Evolutionary conservation across 495 filamentous ascomycete species (phyloP).

Genomic region (Penicillium angulare): DNA sequence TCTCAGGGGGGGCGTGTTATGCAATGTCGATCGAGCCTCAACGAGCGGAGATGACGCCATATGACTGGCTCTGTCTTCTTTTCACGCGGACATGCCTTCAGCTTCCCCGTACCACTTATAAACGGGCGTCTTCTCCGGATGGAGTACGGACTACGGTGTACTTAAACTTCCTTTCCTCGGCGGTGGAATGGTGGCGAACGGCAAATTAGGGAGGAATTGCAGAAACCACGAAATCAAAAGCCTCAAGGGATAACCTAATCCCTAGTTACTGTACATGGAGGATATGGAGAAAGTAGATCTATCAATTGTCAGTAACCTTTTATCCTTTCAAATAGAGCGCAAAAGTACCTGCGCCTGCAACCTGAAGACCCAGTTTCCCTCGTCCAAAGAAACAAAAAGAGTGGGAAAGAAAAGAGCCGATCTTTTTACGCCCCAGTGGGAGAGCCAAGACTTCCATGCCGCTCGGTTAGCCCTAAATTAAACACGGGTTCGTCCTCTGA

Average conservation of each 20-base stretch:
- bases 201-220: no score
- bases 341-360: not conserved
- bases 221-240: not conserved
- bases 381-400: not conserved
- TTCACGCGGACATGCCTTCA: conserved; percentile 7
- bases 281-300: no score
- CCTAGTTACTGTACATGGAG: not conserved
- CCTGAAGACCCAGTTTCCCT: no score
- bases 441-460: not conserved
- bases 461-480: conserved; percentile 2
- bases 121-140: not conserved
- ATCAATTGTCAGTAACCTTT: no score
- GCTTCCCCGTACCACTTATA: conserved; percentile 1
- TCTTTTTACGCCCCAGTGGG: not conserved
- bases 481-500: not conserved
- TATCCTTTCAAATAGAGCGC: not conserved
- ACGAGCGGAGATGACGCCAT: conserved; percentile 24
- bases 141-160: not conserved
- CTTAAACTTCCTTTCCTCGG: not conserved
- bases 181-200: not conserved
- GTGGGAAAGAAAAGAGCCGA: not conserved
- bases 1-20: conserved; percentile 30
- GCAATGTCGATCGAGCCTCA: conserved; percentile 42
- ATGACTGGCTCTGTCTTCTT: conserved; percentile 11
- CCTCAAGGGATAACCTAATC: not conserved